Conservation (phyloP, 2,329 filamentous ascomycete species). For the Cadophora malorum region DNA sequence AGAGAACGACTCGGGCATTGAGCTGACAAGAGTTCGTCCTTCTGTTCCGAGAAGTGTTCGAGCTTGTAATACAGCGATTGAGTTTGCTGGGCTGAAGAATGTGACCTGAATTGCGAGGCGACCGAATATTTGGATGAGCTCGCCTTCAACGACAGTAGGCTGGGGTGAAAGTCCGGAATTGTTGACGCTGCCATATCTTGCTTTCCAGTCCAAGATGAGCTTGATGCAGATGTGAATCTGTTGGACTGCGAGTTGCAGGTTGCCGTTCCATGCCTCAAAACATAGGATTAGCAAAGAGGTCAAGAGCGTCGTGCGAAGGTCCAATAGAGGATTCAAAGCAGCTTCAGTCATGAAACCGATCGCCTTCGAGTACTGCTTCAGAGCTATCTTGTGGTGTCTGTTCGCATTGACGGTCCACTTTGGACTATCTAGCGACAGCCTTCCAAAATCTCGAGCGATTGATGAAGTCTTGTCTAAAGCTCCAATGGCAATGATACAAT, state of each 20-base stretch:
- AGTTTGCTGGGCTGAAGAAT: neutral
- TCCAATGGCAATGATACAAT: neutral
- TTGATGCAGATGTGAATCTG: neutral
- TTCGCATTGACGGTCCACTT: neutral
- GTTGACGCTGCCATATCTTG: neutral
- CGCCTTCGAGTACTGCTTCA: neutral
- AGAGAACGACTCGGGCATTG: neutral
- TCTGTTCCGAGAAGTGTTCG: neutral
- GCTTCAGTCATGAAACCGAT: neutral
- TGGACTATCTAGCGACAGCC: neutral
- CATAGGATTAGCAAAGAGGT: constrained; percentile 43
- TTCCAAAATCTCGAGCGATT: neutral
- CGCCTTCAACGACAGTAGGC: neutral
- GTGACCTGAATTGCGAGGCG: neutral
- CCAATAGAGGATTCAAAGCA: neutral
- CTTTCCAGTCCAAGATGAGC: neutral
- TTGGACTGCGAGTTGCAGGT: neutral
- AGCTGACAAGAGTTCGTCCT: neutral
- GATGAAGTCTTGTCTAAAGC: neutral
- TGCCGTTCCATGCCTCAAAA: neutral
- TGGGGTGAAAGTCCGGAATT: neutral
- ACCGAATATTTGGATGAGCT: neutral
- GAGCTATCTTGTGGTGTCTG: neutral
- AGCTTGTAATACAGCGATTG: neutral
- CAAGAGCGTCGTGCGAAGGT: neutral